phyloP scores from a whole-genome alignment of 345 rosid genomes.

The Heritiera fomes region DNA sequence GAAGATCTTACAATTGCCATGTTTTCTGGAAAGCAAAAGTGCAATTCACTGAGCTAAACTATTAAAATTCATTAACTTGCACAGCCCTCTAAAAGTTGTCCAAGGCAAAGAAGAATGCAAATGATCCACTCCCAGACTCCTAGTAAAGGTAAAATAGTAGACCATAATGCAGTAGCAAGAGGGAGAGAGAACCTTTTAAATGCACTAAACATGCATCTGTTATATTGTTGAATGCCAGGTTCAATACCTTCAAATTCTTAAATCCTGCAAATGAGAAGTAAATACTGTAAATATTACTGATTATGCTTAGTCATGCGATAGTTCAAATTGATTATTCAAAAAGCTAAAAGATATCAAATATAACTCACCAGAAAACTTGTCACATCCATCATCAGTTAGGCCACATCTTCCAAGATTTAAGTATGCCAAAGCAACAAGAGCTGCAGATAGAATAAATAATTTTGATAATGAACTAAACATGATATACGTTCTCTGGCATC shows the following conservation, averaged over 20 bases:
- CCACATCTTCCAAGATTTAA: slow-evolving; percentile 48
- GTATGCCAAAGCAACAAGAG: slow-evolving; percentile 36
- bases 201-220: slow-evolving; percentile 58
- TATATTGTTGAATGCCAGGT: slow-evolving; percentile 53
- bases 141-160: neutral
- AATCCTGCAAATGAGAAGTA: slow-evolving; percentile 39
- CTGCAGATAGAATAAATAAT: slow-evolving; percentile 26
- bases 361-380: slow-evolving; percentile 45
- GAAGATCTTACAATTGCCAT: neutral
- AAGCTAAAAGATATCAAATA: neutral
- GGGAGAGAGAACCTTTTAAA: slow-evolving; percentile 44
- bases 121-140: neutral
- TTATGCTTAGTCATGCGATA: neutral
- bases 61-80: neutral
- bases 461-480: neutral
- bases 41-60: neutral
- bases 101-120: neutral
- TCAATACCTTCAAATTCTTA: slow-evolving; percentile 47
- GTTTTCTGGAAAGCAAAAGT: neutral
- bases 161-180: neutral
- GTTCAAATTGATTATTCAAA: neutral
- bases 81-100: neutral
- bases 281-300: slow-evolving; percentile 12
- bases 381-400: slow-evolving; percentile 51
- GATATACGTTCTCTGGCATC: neutral